Conservation (phyloP, 2,329 filamentous ascomycete species). For the Atkinsonella hypoxylon region DNA sequence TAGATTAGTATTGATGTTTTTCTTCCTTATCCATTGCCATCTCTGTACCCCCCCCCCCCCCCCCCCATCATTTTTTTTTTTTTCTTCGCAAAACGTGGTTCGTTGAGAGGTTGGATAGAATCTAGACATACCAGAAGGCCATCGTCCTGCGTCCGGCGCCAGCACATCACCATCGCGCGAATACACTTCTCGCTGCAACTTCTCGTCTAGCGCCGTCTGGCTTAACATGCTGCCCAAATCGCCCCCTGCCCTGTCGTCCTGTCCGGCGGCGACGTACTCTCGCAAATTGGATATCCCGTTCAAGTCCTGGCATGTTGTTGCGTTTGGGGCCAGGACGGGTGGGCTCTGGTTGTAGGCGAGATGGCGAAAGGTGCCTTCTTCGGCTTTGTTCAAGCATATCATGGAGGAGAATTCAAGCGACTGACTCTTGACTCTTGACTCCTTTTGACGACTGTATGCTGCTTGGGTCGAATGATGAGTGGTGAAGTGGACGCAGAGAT, state of each 20-base stretch:
- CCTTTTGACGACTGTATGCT: no score
- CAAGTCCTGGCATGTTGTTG: constrained; percentile 42
- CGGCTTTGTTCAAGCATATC: constrained; percentile 44
- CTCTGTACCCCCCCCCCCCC: no score
- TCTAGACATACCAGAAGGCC: constrained; percentile 7
- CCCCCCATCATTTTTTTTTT: no score
- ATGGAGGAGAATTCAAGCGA: constrained; percentile 17
- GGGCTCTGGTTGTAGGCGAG: constrained; percentile 43
- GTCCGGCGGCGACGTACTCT: constrained; percentile 25
- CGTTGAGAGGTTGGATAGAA: constrained; percentile 6
- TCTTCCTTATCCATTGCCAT: constrained; percentile 4
- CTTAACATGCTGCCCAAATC: constrained; percentile 11
- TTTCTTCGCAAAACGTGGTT: constrained; percentile 6
- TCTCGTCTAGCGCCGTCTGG: constrained; percentile 14
- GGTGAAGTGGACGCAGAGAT: not conserved
- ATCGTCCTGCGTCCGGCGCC: constrained; percentile 18
- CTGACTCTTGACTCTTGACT: no score
- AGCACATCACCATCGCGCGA: not conserved
- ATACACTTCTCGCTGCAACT: constrained; percentile 10
- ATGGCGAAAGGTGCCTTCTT: constrained; percentile 34
- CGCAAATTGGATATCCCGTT: constrained; percentile 42
- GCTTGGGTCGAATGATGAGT: not conserved
- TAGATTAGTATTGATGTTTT: constrained; percentile 2
- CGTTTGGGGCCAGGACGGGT: constrained; percentile 31
- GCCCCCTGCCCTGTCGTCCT: constrained; percentile 20